phyloP scores from a whole-genome alignment of 495 filamentous ascomycete species.

The Tuber brumale region DNA sequence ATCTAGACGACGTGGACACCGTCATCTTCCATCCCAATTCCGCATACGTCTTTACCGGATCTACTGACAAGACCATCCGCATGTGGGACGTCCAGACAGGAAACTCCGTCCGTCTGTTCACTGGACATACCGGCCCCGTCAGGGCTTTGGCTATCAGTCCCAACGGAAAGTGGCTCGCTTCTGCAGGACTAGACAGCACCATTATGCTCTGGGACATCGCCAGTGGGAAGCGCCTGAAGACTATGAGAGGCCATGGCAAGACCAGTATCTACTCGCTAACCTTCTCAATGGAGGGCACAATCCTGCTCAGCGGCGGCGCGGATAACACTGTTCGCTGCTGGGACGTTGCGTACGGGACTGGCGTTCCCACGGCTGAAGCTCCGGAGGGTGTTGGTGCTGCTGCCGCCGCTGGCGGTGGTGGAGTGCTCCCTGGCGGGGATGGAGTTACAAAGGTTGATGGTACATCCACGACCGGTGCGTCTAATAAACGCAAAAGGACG shows the following conservation, averaged over 20 bases:
- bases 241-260: conserved; percentile 87
- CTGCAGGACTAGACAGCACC: conserved; percentile 72
- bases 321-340: conserved; percentile 89
- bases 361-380: conserved; percentile 49
- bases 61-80: conserved; percentile 79
- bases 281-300: conserved; percentile 82
- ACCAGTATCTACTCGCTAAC: conserved; percentile 88
- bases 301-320: conserved; percentile 81
- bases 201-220: conserved; percentile 92
- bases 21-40: conserved; percentile 89
- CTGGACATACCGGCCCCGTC: conserved; percentile 77
- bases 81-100: conserved; percentile 95
- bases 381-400: conserved; percentile 49
- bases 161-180: conserved; percentile 78
- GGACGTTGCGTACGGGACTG: conserved; percentile 61
- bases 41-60: conserved; percentile 83
- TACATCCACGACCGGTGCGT: conserved; percentile 14
- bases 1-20: conserved; percentile 79
- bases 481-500: conserved; percentile 63
- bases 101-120: conserved; percentile 81
- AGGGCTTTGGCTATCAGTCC: conserved; percentile 77
- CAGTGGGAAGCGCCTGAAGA: conserved; percentile 73
- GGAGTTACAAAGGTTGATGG: conserved; percentile 41
- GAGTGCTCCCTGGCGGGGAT: conserved; percentile 41
- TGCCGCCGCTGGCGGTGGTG: conserved; percentile 33